Conservation (phyloP, 169 alveolate species). For the Prorocentrum cordatum region DNA sequence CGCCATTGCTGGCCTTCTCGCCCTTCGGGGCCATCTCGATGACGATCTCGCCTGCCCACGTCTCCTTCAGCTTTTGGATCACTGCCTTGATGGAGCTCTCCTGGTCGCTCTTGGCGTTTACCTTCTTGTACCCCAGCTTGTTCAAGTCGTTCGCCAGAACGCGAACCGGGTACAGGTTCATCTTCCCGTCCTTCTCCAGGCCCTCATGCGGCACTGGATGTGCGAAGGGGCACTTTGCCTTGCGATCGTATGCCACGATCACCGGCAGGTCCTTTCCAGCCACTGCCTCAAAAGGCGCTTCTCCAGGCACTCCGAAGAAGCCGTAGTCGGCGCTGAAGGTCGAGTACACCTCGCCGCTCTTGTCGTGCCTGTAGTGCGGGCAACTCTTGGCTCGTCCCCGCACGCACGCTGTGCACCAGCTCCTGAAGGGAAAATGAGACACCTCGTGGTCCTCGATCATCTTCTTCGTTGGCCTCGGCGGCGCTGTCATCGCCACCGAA, state of each 20-base stretch:
- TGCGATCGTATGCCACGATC: not conserved
- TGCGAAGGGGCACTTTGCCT: not conserved
- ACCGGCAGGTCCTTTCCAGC: not conserved
- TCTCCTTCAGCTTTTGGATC: not conserved
- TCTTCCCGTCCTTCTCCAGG: no score
- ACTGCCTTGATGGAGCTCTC: not conserved
- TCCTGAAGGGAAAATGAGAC: not conserved
- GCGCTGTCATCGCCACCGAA: no score
- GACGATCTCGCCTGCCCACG: not conserved
- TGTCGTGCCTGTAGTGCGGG: not conserved
- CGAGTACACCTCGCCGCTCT: not conserved
- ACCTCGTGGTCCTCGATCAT: not conserved
- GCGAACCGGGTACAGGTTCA: not conserved
- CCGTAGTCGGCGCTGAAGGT: not conserved
- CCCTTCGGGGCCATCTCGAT: conserved; percentile 17
- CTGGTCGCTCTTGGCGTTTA: not conserved
- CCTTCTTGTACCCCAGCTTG: not conserved
- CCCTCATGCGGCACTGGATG: not conserved
- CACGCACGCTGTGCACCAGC: not conserved
- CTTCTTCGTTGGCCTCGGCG: no score
- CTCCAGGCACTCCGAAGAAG: not conserved
- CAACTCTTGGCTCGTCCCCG: not conserved
- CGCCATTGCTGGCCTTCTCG: conserved; percentile 12
- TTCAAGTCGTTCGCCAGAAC: not conserved
- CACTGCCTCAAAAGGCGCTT: not conserved